These are phyloP conservation scores for Thalassiosira delicatula DNA, from an alignment of 352 stramenopile genomes.

Conservation along the genomic window DNA sequence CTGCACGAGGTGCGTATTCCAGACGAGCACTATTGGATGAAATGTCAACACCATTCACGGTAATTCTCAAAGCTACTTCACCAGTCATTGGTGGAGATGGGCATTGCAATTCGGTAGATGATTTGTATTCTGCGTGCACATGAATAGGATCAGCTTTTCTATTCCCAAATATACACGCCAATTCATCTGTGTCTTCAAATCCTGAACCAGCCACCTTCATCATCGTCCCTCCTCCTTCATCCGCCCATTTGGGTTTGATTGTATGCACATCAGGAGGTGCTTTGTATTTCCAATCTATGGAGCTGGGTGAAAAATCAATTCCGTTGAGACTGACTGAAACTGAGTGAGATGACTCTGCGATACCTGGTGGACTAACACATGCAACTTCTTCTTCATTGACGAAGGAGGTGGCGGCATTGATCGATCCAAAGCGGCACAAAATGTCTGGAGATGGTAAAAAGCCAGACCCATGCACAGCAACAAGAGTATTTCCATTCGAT, in stretches of 20 bases:
- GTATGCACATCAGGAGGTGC: constrained; percentile 37
- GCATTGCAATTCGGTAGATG: constrained; percentile 68
- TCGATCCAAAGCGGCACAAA: constrained; percentile 60
- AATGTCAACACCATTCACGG: constrained; percentile 78
- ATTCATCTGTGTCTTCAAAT: constrained; percentile 62
- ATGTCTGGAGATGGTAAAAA: constrained; percentile 53
- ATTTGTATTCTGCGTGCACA: constrained; percentile 62
- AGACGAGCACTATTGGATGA: constrained; percentile 38
- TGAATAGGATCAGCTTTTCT: neutral
- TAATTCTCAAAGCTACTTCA: constrained; percentile 70
- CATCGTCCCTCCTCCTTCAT: constrained; percentile 59
- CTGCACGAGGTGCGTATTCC: constrained; percentile 30
- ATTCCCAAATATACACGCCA: constrained; percentile 45
- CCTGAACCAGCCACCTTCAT: constrained; percentile 63
- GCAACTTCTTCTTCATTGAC: constrained; percentile 42
- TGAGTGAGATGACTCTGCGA: constrained; percentile 21
- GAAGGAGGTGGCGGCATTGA: constrained; percentile 31
- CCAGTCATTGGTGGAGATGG: constrained; percentile 51
- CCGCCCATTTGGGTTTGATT: constrained; percentile 57
- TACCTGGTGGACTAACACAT: constrained; percentile 47
- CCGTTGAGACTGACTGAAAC: constrained; percentile 57
- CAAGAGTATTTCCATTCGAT: constrained; percentile 54
- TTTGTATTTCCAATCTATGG: constrained; percentile 42
- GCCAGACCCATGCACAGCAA: constrained; percentile 51
- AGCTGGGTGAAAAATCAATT: constrained; percentile 45